A percentile compares a stretch with the other conserved stretches of the same genome.
Conservation (phyloP, 805 yeast species). For the Zygotorulaspora sp. region DNA sequence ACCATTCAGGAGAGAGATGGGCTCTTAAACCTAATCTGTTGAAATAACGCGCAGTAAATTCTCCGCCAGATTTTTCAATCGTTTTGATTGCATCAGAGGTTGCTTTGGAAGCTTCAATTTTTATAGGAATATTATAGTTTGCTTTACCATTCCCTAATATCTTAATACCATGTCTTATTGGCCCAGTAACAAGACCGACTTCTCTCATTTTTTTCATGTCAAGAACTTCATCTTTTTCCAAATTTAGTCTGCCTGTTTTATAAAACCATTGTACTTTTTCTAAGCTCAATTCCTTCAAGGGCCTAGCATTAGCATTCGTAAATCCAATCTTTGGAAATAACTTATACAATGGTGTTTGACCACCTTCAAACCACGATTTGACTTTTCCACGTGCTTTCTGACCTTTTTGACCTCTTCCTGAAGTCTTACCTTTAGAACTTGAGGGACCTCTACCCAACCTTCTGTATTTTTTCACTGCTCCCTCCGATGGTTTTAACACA, state of each 20-base stretch:
- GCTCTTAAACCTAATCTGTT: slow-evolving; percentile 65
- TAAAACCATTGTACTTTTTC: slow-evolving; percentile 67
- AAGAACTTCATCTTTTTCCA: slow-evolving; percentile 57
- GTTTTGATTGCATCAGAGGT: slow-evolving; percentile 66
- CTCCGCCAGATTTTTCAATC: slow-evolving; percentile 70
- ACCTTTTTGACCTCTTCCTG: slow-evolving; percentile 98
- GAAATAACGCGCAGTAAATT: slow-evolving; percentile 67
- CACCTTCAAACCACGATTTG: slow-evolving; percentile 96
- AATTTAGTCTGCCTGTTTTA: slow-evolving; percentile 57
- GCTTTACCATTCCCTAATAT: slow-evolving; percentile 64
- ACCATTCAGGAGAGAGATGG: slow-evolving; percentile 70
- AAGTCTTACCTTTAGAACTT: slow-evolving; percentile 86
- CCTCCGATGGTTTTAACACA: slow-evolving; percentile 52
- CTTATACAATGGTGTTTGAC: slow-evolving; percentile 89
- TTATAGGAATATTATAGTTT: slow-evolving; percentile 52
- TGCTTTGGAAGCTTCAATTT: slow-evolving; percentile 80
- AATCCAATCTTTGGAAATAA: slow-evolving; percentile 87
- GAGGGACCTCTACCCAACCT: slow-evolving; percentile 97
- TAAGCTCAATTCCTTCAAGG: slow-evolving; percentile 58
- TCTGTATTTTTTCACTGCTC: slow-evolving; percentile 56
- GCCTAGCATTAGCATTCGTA: slow-evolving; percentile 55
- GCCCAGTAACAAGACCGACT: slow-evolving; percentile 66
- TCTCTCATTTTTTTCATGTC: slow-evolving; percentile 75
- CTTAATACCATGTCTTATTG: slow-evolving; percentile 74
- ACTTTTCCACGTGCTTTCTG: slow-evolving; percentile 93